Evolutionary conservation across 2,329 filamentous ascomycete genomes (phyloP).

Genomic region (Phaeosphaeria sp.): DNA sequence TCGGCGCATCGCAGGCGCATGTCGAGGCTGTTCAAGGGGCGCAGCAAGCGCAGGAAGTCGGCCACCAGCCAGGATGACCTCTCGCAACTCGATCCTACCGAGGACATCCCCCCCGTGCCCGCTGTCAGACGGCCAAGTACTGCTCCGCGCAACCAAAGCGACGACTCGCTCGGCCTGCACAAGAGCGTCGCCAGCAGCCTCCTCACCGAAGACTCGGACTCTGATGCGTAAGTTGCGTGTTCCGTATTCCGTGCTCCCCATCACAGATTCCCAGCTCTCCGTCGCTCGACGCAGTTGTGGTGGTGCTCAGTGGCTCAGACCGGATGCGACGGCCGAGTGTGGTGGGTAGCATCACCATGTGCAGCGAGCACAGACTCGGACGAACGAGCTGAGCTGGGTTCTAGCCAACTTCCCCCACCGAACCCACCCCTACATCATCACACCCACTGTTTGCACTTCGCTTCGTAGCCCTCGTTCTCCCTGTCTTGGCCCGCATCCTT

Average conservation of each 20-base stretch:
- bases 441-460: constrained; percentile 11
- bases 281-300: too few relatives aligned
- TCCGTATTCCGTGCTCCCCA: constrained; percentile 7
- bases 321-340: constrained; percentile 6
- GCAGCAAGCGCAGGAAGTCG: constrained; percentile 44
- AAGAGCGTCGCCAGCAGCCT: constrained; percentile 58
- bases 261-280: too few relatives aligned
- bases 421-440: constrained; percentile 21
- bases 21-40: constrained; percentile 60
- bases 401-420: constrained; percentile 26
- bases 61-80: constrained; percentile 37
- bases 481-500: constrained; percentile 7
- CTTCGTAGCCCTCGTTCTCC: constrained; percentile 14
- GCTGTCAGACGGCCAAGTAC: constrained; percentile 18
- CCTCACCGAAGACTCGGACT: constrained; percentile 59
- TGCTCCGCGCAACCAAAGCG: constrained; percentile 38
- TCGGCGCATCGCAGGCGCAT: constrained; percentile 53
- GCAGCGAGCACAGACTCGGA: neutral
- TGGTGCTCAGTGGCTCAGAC: neutral
- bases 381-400: constrained; percentile 7
- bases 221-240: constrained; percentile 54
- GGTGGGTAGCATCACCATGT: neutral
- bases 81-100: constrained; percentile 24
- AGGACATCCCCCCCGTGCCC: constrained; percentile 32
- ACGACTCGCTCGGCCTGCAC: constrained; percentile 51